Percentiles rank a stretch among this genome's conserved stretches.
Evolutionary conservation across 2,329 filamentous ascomycete species (phyloP).

Genomic region (Talaromyces islandicus): DNA sequence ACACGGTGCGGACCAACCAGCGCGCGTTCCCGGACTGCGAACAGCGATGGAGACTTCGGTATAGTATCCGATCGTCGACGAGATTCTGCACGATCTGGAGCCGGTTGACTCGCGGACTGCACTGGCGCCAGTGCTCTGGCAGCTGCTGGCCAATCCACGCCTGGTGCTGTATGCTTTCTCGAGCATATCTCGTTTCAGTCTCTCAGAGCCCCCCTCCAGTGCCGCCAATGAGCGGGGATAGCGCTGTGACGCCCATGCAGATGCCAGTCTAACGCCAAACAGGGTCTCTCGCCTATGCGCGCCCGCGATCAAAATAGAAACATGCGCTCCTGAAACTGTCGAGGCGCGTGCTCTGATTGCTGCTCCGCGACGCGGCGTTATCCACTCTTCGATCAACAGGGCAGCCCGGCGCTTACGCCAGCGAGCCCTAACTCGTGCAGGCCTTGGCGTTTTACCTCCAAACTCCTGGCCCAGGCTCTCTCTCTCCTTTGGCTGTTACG

Average conservation of each 20-base stretch:
- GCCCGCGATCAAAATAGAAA: slow-evolving; percentile 21
- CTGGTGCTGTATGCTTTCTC: background rate
- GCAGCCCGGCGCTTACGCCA: slow-evolving; percentile 8
- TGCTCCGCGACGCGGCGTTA: background rate
- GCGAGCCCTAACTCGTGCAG: background rate
- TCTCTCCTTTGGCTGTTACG: background rate
- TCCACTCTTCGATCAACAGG: slow-evolving; percentile 18
- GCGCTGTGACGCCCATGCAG: slow-evolving; percentile 18
- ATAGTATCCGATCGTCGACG: background rate
- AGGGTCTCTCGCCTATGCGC: slow-evolving; percentile 6
- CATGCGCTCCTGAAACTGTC: slow-evolving; percentile 16
- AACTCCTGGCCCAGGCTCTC: background rate
- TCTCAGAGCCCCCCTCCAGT: background rate
- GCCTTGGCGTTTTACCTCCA: slow-evolving; percentile 3
- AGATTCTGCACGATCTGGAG: background rate
- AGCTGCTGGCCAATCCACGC: slow-evolving; percentile 1
- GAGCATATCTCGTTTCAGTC: background rate
- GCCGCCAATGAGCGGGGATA: slow-evolving; percentile 9
- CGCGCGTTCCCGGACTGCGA: background rate
- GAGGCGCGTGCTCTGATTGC: slow-evolving; percentile 10
- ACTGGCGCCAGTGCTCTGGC: background rate
- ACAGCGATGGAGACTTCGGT: background rate
- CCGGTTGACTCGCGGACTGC: slow-evolving; percentile 7
- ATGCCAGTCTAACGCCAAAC: slow-evolving; percentile 8
- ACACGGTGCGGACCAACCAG: background rate